Evolutionary conservation across 768 basidiomycete species (phyloP), one percentile per base, ranked within the genome.

Genomic region (Tylopilus rubrobrunneus): DNA sequence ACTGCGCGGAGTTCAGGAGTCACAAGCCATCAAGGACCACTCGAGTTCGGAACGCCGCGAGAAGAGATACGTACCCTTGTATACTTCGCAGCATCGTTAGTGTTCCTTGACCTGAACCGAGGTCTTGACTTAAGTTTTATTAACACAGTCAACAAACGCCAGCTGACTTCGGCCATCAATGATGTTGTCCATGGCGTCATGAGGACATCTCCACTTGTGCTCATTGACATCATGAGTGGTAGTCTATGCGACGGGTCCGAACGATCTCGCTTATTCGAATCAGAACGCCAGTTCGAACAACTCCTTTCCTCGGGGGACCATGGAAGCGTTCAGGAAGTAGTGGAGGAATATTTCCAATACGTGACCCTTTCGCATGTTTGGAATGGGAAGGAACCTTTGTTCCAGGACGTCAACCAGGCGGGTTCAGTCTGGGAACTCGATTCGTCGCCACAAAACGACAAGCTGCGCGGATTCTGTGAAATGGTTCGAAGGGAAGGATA

Each of bases 341-440:
- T 48, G 33, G 45, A 8, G 12, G 17, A 29, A n/a, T 60, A 53
- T 19, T 52, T 60, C 15, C 37, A 41, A 48, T 60, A 56, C 29
- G 53, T 56, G 25, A 53, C 45, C 27, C 28, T 60, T 4, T 60
- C 59, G 14, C 59, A 60, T n/a, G 49, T 53, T 6, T 60, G 59
- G 59, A n/a, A 49, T 9, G 59, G 56, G 17, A n/a, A 47, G 1
- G 60, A 61, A 14, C 55, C 56, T 1, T 23, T n/a, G n/a, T 57
- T 57, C 21, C 29, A 57, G 28, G 60, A 57, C 8, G 36, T 61
- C 28, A 21, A 37, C 4, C 23, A 7, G 8, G 51, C 14, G 2
- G 40, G 49, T 36, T 45, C 49, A 1, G 49, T 61, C 9, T 61
- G 40, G 55, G 9, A 46, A 1, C 52, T 61, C 1, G 56, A 25